Percentiles rank a stretch among this genome's conserved stretches.
These are phyloP conservation scores for Pseudodiploospora longispora DNA, from an alignment of 2,329 filamentous ascomycete species.

Conservation along the genomic window DNA sequence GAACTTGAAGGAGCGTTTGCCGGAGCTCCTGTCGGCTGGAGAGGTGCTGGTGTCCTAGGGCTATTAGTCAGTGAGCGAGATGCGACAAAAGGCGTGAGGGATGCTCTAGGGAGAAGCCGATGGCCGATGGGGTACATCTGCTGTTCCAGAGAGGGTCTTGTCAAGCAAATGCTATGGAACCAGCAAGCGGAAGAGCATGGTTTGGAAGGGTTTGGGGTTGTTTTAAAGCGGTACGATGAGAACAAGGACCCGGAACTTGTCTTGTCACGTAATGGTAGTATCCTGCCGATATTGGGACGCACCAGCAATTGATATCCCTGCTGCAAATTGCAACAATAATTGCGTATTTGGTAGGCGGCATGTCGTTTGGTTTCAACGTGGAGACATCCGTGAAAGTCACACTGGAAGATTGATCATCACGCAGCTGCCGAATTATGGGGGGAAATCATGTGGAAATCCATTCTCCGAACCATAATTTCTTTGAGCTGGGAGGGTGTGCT, in stretches of 20 bases:
- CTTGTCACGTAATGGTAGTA: slow-evolving; percentile 42
- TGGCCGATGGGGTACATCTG: slow-evolving; percentile 67
- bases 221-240: slow-evolving; percentile 30
- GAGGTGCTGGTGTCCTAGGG: slow-evolving; percentile 55
- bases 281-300: background rate
- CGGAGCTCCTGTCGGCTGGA: slow-evolving; percentile 67
- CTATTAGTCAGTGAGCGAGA: slow-evolving; percentile 60
- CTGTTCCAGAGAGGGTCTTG: slow-evolving; percentile 46
- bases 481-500: no score
- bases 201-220: slow-evolving; percentile 51
- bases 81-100: slow-evolving; percentile 71
- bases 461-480: no score
- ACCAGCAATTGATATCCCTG: background rate
- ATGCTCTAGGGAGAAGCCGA: slow-evolving; percentile 57
- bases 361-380: no score
- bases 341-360: no score
- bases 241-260: slow-evolving; percentile 33
- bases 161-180: slow-evolving; percentile 71
- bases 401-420: no score
- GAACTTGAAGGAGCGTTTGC: slow-evolving; percentile 74
- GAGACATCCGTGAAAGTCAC: no score
- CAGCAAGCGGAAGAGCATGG: slow-evolving; percentile 51
- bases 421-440: no score
- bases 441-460: no score
- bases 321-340: no score